Conservation (phyloP, 306 rosid species). For the Vicia faba region DNA sequence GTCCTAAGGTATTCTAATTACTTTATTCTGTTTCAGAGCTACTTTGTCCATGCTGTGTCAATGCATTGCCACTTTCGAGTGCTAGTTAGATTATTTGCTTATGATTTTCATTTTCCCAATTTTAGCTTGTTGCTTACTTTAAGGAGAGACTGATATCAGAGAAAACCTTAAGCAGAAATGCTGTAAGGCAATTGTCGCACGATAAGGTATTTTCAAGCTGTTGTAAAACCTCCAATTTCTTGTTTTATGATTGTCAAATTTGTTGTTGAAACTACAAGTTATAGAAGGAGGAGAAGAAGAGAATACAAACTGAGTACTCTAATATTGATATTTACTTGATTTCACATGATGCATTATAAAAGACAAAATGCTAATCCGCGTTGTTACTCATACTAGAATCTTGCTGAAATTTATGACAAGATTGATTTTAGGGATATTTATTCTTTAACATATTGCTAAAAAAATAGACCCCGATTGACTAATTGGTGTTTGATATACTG, state of each 20-base stretch:
- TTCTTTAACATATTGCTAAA: neutral
- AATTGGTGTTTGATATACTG: neutral
- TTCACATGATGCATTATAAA: neutral
- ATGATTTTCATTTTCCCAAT: constrained; percentile 35
- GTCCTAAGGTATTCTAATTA: constrained; percentile 61
- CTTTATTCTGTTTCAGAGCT: constrained; percentile 7
- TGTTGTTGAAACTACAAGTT: neutral
- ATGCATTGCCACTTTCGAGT: constrained; percentile 26
- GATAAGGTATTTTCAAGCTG: constrained; percentile 55
- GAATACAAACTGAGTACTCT: neutral
- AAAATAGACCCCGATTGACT: neutral
- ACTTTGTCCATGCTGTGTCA: neutral
- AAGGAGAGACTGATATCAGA: constrained; percentile 73
- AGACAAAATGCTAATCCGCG: too few species aligned
- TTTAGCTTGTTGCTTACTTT: constrained; percentile 71
- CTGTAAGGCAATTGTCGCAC: constrained; percentile 62
- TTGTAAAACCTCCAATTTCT: constrained; percentile 17
- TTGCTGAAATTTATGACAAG: neutral
- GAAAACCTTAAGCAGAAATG: constrained; percentile 72
- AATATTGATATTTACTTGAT: constrained; percentile 2
- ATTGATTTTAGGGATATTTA: neutral
- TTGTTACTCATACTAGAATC: too few species aligned
- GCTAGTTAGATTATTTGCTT: constrained; percentile 34
- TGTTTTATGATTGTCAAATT: constrained; percentile 28
- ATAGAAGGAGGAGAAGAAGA: neutral